Percentiles rank a stretch among this genome's conserved stretches.
These are phyloP conservation scores for Aspergillus ostianus DNA, from an alignment of 495 filamentous ascomycete species.

Conservation along the genomic window DNA sequence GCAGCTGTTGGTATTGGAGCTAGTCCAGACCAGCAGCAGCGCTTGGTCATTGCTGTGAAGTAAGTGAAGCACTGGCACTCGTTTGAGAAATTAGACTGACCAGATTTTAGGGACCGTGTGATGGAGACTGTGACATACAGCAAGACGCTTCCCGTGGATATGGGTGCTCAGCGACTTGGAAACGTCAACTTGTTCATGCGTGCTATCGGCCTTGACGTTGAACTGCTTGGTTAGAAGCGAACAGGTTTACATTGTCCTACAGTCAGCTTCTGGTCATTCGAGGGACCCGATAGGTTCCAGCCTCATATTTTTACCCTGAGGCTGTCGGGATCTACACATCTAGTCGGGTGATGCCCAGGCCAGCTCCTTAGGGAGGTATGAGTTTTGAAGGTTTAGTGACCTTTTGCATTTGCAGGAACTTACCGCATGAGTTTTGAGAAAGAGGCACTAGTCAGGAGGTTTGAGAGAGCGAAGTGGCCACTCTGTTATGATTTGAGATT, in stretches of 20 bases:
- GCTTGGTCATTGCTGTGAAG: slow-evolving; percentile 93
- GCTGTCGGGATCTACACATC: background rate
- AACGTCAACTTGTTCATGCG: slow-evolving; percentile 99
- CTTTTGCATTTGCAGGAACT: background rate
- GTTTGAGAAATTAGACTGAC: slow-evolving; percentile 17
- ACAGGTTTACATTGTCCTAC: background rate
- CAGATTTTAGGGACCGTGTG: slow-evolving; percentile 68
- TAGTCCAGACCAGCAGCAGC: slow-evolving; percentile 87
- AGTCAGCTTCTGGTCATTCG: background rate
- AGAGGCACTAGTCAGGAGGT: background rate
- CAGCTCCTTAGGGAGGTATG: background rate
- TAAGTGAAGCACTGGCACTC: slow-evolving; percentile 34
- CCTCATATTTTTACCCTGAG: background rate
- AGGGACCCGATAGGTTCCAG: background rate
- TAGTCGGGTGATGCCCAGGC: background rate
- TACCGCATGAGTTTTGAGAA: background rate
- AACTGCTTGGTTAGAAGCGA: slow-evolving; percentile 67
- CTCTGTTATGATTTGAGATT: background rate
- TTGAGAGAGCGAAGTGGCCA: too few relatives aligned
- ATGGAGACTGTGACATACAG: slow-evolving; percentile 90
- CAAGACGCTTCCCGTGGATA: slow-evolving; percentile 82
- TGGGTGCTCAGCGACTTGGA: slow-evolving; percentile 73
- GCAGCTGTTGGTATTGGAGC: slow-evolving; percentile 91
- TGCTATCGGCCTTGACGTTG: slow-evolving; percentile 95
- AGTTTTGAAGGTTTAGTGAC: background rate